phyloP scores from a whole-genome alignment of 2,329 filamentous ascomycete genomes.

The Rosellinia necatrix region DNA sequence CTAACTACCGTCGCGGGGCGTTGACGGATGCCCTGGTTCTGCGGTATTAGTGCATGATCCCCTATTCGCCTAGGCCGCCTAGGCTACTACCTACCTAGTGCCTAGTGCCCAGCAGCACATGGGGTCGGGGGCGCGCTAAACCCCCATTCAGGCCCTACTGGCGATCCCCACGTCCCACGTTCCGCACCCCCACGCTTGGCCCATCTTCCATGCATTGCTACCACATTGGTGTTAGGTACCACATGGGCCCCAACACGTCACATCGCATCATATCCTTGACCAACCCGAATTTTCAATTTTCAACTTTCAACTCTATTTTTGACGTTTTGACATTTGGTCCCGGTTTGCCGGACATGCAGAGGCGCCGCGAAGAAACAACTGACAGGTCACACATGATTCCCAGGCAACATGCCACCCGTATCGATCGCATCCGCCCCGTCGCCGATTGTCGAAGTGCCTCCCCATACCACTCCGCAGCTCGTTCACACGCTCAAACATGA shows the following conservation, averaged over 20 bases:
- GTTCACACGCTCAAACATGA: constrained; percentile 76
- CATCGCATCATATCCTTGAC: not conserved
- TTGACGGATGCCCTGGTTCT: not conserved
- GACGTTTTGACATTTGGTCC: not conserved
- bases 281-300: not conserved
- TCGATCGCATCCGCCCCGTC: constrained; percentile 29
- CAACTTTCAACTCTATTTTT: not conserved
- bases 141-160: not conserved
- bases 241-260: constrained; percentile 7
- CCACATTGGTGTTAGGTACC: no score
- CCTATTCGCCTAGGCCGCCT: not conserved
- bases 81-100: no score
- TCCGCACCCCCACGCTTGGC: not conserved
- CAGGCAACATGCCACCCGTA: constrained; percentile 33
- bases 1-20: not conserved
- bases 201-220: not conserved
- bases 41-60: not conserved
- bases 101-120: no score
- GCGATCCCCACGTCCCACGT: no score
- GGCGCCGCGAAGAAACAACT: not conserved
- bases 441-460: constrained; percentile 37
- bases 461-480: constrained; percentile 59
- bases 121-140: constrained; percentile 9
- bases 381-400: constrained; percentile 6
- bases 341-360: constrained; percentile 8